Evolutionary conservation across 352 stramenopile genomes (phyloP), one percentile per base, ranked within the genome.

Genomic region (Globisporangium iwayamae): DNA sequence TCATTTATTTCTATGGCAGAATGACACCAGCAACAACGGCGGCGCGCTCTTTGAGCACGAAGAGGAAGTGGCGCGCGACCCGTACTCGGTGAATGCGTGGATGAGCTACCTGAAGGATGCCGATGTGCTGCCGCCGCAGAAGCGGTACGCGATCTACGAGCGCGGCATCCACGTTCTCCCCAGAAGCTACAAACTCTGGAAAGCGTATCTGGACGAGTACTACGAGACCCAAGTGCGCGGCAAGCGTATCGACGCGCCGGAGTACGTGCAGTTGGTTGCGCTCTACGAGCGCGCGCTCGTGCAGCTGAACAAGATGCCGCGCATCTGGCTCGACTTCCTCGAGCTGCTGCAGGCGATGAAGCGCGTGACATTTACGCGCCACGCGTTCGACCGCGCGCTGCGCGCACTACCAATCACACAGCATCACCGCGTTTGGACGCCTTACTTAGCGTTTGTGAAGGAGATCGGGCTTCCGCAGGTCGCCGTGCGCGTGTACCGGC

Each of bases 401-500:
- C 81, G 96, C 18, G 87, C 94, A 25, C 80, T 99, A 39, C 97
- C 98, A 3, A 94, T 99, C 61, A 99, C 96, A 41, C 98, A 99
- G 76, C 97, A 99, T 79, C 81, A 97, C 48, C 89, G 94, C 52
- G 84, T 99, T 18, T 99, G 98, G 98, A 77, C 76, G 46, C 74
- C 87, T 36, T 98, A 98, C 61, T 60, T 98, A 38, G 68, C 77
- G 38, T 99, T 97, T 68, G 85, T 96, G 48, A 85, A 94, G 66
- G 73, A 79, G 13, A 73, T 87, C 13, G 81, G 79, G 46, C 82
- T 97, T 14, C 80, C 77, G 10, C 75, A 79, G 60, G 96, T 90
- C 3, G 90, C 89, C 4, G 79, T 97, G 28, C 71, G 77, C 52
- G 90, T 97, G 36, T 98, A 96, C 69, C 74, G 76, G 22, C 73